phyloP scores from a whole-genome alignment of 208 protist species.

The Leishmania arabica region DNA sequence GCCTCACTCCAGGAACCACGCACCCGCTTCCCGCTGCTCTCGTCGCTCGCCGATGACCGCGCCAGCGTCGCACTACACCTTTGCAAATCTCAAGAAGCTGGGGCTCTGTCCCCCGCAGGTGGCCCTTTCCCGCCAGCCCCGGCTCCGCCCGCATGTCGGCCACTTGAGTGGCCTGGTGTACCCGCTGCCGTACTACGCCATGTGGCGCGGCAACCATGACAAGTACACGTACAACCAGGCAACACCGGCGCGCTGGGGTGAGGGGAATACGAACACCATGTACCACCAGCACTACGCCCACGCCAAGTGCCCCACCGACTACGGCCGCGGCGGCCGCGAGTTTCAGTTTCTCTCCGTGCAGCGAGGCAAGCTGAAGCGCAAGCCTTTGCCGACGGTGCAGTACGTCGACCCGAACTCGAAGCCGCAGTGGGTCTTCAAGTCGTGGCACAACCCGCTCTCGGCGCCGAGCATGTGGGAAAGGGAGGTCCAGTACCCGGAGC shows the following conservation, averaged over 20 bases:
- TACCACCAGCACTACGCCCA: slow-evolving; percentile 92
- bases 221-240: slow-evolving; percentile 87
- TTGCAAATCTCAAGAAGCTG: slow-evolving; percentile 60
- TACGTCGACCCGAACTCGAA: slow-evolving; percentile 73
- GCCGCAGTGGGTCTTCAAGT: slow-evolving; percentile 91
- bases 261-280: slow-evolving; percentile 75
- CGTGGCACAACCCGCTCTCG: slow-evolving; percentile 86
- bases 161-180: slow-evolving; percentile 74
- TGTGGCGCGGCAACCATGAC: slow-evolving; percentile 91
- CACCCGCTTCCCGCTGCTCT: background rate
- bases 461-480: slow-evolving; percentile 86
- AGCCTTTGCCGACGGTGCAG: slow-evolving; percentile 85
- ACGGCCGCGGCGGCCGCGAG: slow-evolving; percentile 85
- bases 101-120: slow-evolving; percentile 72
- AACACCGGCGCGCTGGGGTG: slow-evolving; percentile 78
- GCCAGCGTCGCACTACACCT: slow-evolving; percentile 66
- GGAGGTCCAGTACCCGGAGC: slow-evolving; percentile 91
- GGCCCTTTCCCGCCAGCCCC: slow-evolving; percentile 77
- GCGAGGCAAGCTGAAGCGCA: slow-evolving; percentile 71
- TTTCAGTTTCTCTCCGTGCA: slow-evolving; percentile 78
- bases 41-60: slow-evolving; percentile 26
- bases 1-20: background rate
- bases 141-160: slow-evolving; percentile 73
- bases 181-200: slow-evolving; percentile 88
- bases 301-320: slow-evolving; percentile 91